phyloP scores from a whole-genome alignment of 1,139 yeast genomes.

The Suhomyces coccinellae region DNA sequence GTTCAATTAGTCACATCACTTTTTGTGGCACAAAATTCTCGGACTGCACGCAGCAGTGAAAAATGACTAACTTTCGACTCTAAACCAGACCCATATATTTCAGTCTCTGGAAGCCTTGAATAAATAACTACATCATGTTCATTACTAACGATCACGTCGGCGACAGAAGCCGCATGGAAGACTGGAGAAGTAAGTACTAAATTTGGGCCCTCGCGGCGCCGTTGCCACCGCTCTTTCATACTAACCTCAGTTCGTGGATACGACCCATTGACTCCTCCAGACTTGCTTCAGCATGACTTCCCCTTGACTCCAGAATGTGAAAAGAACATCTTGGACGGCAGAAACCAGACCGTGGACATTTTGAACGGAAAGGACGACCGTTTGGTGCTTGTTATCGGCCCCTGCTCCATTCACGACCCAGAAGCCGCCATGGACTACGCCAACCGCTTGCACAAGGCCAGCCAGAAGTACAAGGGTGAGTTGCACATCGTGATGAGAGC shows the following conservation, averaged over 20 bases:
- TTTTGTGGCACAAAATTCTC: background rate
- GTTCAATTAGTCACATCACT: background rate
- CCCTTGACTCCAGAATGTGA: constrained; percentile 66
- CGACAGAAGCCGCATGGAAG: constrained; percentile 79
- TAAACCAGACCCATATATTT: no score
- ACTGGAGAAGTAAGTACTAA: constrained; percentile 72
- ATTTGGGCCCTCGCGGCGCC: background rate
- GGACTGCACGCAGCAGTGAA: background rate
- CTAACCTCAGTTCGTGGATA: constrained; percentile 54
- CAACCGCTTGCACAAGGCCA: constrained; percentile 55
- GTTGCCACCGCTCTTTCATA: background rate
- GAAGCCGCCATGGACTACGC: constrained; percentile 90
- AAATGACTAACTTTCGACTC: constrained; percentile 8
- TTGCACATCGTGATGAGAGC: constrained; percentile 94
- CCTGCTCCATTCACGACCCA: constrained; percentile 96
- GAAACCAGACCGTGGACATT: constrained; percentile 72
- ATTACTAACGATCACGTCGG: constrained; percentile 80
- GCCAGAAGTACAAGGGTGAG: constrained; percentile 69
- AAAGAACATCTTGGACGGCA: constrained; percentile 66
- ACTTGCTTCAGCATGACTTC: constrained; percentile 84
- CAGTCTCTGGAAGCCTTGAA: no score
- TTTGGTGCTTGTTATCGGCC: constrained; percentile 83
- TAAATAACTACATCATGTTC: constrained; percentile 53
- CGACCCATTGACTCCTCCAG: constrained; percentile 95
- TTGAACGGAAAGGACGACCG: constrained; percentile 79